These are phyloP conservation scores for Trichoderma orchidacearum DNA, from an alignment of 495 filamentous ascomycete genomes.

Conservation along the genomic window DNA sequence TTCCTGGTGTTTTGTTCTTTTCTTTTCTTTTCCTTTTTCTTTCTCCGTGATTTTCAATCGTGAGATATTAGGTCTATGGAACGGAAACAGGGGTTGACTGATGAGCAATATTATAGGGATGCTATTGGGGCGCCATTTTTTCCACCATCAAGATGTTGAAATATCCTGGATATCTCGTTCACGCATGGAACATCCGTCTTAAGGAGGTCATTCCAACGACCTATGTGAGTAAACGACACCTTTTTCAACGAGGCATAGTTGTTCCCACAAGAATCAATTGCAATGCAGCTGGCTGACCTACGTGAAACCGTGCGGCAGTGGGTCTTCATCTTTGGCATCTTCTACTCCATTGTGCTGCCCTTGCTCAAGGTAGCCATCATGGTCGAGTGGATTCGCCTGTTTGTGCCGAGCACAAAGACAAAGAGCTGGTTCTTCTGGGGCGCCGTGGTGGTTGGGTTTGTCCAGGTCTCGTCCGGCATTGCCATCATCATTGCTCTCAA, in stretches of 20 bases:
- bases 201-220: not conserved
- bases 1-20: no score
- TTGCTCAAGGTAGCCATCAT: slow-evolving; percentile 21
- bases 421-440: slow-evolving; percentile 6
- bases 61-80: no score
- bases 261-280: no score
- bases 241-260: no score
- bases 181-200: slow-evolving; percentile 15
- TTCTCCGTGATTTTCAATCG: no score
- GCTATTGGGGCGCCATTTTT: not conserved
- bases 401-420: slow-evolving; percentile 8
- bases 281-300: no score
- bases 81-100: no score
- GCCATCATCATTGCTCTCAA: slow-evolving; percentile 13
- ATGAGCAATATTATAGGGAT: no score
- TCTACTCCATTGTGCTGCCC: slow-evolving; percentile 11
- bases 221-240: slow-evolving; percentile 9
- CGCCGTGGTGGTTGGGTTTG: slow-evolving; percentile 3
- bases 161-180: slow-evolving; percentile 13
- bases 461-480: slow-evolving; percentile 8
- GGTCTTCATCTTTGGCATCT: slow-evolving; percentile 9
- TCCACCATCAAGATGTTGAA: slow-evolving; percentile 2
- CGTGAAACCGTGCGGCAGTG: no score
- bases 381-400: slow-evolving; percentile 19
- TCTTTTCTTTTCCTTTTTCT: no score